phyloP scores from a whole-genome alignment of 768 basidiomycete species.

The Amanita jacksonii region DNA sequence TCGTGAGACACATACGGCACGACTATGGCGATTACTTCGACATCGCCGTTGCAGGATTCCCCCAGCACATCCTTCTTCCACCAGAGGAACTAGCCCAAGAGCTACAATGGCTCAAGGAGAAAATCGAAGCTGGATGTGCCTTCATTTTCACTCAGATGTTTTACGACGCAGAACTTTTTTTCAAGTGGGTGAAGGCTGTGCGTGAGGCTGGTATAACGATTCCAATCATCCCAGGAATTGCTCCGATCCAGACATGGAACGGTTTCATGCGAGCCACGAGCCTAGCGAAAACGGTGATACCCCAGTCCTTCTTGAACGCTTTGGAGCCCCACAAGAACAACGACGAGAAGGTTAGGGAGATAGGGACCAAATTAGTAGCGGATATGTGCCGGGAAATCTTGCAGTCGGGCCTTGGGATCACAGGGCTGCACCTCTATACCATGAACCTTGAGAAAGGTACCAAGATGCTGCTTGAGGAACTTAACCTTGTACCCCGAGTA shows the following conservation, averaged over 20 bases:
- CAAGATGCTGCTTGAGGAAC: constrained; percentile 88
- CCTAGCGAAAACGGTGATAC: constrained; percentile 72
- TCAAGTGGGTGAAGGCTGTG: constrained; percentile 80
- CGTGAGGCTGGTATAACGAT: constrained; percentile 81
- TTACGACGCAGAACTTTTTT: constrained; percentile 87
- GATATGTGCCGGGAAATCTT: constrained; percentile 90
- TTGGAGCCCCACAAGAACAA: constrained; percentile 85
- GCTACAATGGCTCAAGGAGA: constrained; percentile 81
- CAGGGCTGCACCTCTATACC: constrained; percentile 92
- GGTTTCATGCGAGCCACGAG: constrained; percentile 81
- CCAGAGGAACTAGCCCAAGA: constrained; percentile 69
- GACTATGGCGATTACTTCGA: constrained; percentile 90
- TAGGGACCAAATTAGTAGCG: constrained; percentile 91
- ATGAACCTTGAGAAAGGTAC: constrained; percentile 97
- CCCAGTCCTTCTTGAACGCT: constrained; percentile 61
- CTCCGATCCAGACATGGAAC: constrained; percentile 94
- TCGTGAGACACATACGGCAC: constrained; percentile 79
- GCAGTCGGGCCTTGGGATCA: constrained; percentile 68
- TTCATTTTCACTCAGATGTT: constrained; percentile 99
- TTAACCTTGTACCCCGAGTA: constrained; percentile 77
- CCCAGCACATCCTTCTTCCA: constrained; percentile 68
- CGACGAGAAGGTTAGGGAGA: constrained; percentile 85
- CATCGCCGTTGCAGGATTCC: constrained; percentile 90
- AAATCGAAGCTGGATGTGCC: constrained; percentile 80
- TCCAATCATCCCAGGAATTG: constrained; percentile 90